A percentile compares a stretch with the other conserved stretches of the same genome.
Conservation (phyloP, 2,329 filamentous ascomycete genomes). For the Coleophoma crateriformis region DNA sequence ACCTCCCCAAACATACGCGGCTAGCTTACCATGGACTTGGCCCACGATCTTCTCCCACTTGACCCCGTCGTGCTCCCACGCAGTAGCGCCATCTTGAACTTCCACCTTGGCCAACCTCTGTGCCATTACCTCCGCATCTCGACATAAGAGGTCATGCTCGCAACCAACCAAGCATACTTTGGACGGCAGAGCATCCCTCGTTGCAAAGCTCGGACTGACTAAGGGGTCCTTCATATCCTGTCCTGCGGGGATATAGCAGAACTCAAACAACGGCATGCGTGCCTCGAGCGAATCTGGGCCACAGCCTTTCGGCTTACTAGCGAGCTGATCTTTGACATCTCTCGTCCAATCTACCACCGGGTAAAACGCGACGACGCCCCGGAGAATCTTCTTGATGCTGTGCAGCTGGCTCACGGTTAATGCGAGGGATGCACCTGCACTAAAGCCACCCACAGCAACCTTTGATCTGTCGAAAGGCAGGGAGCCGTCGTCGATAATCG, state of each 20-base stretch:
- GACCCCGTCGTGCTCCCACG: constrained; percentile 4
- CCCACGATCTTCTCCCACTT: constrained; percentile 6
- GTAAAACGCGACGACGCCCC: constrained; percentile 36
- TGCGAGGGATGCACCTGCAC: constrained; percentile 39
- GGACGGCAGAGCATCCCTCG: constrained; percentile 10
- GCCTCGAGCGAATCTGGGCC: not conserved
- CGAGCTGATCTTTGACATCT: constrained; percentile 19
- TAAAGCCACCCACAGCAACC: constrained; percentile 41
- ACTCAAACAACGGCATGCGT: constrained; percentile 5
- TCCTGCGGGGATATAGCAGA: constrained; percentile 10
- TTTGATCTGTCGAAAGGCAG: constrained; percentile 38
- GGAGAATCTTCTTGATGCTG: constrained; percentile 20
- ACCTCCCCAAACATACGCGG: not conserved
- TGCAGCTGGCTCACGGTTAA: constrained; percentile 34
- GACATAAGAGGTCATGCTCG: constrained; percentile 12
- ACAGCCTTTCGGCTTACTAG: constrained; percentile 15
- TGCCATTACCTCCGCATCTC: constrained; percentile 8
- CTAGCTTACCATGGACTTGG: constrained; percentile 1
- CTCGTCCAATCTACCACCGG: constrained; percentile 34
- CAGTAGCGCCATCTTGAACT: not conserved
- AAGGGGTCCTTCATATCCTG: constrained; percentile 11
- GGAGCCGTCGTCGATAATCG: constrained; percentile 34
- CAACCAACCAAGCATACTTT: constrained; percentile 13
- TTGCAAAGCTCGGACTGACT: constrained; percentile 9
- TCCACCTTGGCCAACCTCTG: constrained; percentile 8